Evolutionary conservation across 306 rosid genomes (phyloP), one percentile per base, ranked within the genome.

Genomic region (Dicorynia guianensis): DNA sequence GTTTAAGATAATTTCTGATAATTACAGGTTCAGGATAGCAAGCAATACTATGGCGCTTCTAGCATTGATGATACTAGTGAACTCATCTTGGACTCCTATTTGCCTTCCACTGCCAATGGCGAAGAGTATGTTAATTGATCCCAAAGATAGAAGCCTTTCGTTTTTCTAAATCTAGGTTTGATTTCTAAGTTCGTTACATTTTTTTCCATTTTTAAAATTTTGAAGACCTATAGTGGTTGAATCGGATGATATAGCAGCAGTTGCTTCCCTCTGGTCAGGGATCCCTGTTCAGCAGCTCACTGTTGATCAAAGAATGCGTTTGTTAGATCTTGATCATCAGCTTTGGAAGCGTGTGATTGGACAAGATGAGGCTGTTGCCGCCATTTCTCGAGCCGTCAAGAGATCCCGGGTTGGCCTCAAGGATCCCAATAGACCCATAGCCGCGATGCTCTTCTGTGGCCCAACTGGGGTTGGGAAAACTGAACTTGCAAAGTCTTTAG

Each of bases 401-500:
- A 87, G 97, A 80, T 89, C 87, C 53, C 84, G 93, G 52, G 93
- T 85, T 67, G 97, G 93, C 66, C 81, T 92, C 71, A 89, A 92
- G 74, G 93, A 92, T 81, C 97, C 97, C 1, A 13, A 80, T 56
- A 92, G 97, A 82, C 96, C 97, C 5, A 89, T 87, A 54, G 96
- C 93, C 47, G 83, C 91, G 8, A 76, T 92, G 84, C 88, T 92
- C 77, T 87, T 92, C 70, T 89, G 96, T 81, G 97, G 97, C 36
- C 93, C 96, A 38, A 89, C 97, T 44, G 97, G 97, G 46, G 97
- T 92, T 77, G 97, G 97, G 76, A 92, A 92, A 86, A 89, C 97
- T 42, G 93, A 89, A 89, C 85, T 92, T 5, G 89, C 93, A 70
- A 89, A 87, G 81, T 83, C 93, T 67, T 82, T 92, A 82, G 96